These are phyloP conservation scores for Clonostachys sp. DNA, from an alignment of 2,329 filamentous ascomycete genomes.

Conservation along the genomic window DNA sequence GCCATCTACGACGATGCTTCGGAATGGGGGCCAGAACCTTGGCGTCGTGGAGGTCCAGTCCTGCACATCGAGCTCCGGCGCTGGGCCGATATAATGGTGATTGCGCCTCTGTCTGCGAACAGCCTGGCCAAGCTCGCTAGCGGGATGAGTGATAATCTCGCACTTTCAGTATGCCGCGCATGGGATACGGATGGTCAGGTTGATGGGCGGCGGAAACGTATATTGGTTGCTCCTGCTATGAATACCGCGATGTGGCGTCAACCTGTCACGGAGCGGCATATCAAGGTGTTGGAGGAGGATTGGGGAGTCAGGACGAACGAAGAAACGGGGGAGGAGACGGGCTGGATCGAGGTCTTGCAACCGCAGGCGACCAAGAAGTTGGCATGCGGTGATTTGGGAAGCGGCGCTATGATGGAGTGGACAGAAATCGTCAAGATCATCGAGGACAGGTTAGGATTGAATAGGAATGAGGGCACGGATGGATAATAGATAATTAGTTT, in stretches of 20 bases:
- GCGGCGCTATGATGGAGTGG: conserved; percentile 83
- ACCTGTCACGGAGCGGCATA: conserved; percentile 71
- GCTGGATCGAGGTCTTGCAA: conserved; percentile 58
- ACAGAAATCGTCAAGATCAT: conserved; percentile 65
- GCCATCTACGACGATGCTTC: conserved; percentile 76
- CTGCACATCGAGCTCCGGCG: conserved; percentile 85
- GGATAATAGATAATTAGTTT: too few species aligned
- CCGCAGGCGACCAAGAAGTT: conserved; percentile 58
- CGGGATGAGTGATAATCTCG: conserved; percentile 73
- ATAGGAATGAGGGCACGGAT: too few species aligned
- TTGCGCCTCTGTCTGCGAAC: conserved; percentile 82
- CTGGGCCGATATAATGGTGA: conserved; percentile 74
- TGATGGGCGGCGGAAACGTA: conserved; percentile 46
- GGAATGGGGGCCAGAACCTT: conserved; percentile 70
- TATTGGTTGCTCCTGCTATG: conserved; percentile 79
- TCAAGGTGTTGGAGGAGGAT: conserved; percentile 65
- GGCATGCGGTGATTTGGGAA: conserved; percentile 80
- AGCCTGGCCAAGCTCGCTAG: conserved; percentile 77
- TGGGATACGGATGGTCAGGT: conserved; percentile 57
- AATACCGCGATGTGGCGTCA: conserved; percentile 90
- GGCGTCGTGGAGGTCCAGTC: conserved; percentile 75
- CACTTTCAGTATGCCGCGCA: conserved; percentile 72
- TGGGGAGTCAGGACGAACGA: conserved; percentile 49
- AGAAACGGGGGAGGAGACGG: too few species aligned
- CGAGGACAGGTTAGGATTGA: conserved; percentile 40